Evolutionary conservation across 1,139 yeast genomes (phyloP), one percentile per base, ranked within the genome.

Genomic region (Debaryomycetaceae sp.): DNA sequence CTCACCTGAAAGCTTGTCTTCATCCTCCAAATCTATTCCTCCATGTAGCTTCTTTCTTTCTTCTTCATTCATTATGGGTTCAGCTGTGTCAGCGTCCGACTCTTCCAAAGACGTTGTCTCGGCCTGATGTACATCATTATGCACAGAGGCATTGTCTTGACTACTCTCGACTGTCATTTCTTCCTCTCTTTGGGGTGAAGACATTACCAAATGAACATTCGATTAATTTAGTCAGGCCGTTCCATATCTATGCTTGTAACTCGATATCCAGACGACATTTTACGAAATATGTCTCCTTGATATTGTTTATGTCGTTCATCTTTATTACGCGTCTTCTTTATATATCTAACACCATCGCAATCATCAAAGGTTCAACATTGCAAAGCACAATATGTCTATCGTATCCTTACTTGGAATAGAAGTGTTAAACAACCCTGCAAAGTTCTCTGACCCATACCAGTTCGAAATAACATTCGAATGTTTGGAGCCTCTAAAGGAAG

Each of bases 391-490:
- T 6, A 91, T 93, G 99, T 91, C 98, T 9, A 91, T 91, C 51
- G 98, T 93, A 5, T 91, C 98, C 38, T 73, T 93, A 48, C 73
- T 93, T 45, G 97, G 97, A 46, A 90, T 93, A 49, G 88, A 88
- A 57, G 97, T 93, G 34, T 77, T 93, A 49, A 93, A 89, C 63
- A 95, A 95, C 58, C 99, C 99, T 2, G 98, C 98, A 11, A 83
- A 86, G 54, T 95, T 93, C 71, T 77, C 88, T 6, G 97, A 88
- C 55, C 89, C 97, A 1, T 95, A 93, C 58, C 95, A 93, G 64
- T 91, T 93, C 60, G 98, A 95, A 65, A 93, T 93, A 65, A 93
- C 99, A 0, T 93, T 93, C 61, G 99, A 93, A 65, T 93, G 99
- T 63, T 73, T 93, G 42, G 99, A 93, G 63, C 91, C 96, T 1